Percentiles rank a stretch among this genome's conserved stretches.
Evolutionary conservation across 257 asterid genomes (phyloP).

Genomic region (Salvia rosmarinus): DNA sequence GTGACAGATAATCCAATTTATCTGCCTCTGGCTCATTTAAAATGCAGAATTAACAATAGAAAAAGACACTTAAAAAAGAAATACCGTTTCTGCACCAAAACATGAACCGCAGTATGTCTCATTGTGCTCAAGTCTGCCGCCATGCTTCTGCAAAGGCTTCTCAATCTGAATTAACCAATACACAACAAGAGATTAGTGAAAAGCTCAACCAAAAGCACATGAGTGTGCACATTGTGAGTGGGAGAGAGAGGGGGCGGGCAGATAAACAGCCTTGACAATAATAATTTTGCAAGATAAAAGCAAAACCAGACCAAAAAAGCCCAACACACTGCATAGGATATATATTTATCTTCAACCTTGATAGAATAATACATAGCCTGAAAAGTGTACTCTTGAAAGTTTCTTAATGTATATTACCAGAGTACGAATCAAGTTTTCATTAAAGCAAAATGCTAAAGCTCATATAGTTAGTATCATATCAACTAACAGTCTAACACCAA

Average conservation of each 20-base stretch:
- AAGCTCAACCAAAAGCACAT: background rate
- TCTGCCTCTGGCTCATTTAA: slow-evolving; percentile 11
- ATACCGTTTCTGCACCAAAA: slow-evolving; percentile 95
- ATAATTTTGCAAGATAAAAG: slow-evolving; percentile 7
- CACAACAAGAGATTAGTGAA: slow-evolving; percentile 21
- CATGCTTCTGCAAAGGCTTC: slow-evolving; percentile 95
- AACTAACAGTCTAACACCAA: slow-evolving; percentile 1
- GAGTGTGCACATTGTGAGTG: background rate
- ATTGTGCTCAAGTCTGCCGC: slow-evolving; percentile 93
- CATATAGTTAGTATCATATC: slow-evolving; percentile 10
- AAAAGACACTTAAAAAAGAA: slow-evolving; percentile 29
- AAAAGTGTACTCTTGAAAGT: slow-evolving; percentile 7
- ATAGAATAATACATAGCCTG: background rate
- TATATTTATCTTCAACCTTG: slow-evolving; percentile 1
- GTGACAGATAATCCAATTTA: slow-evolving; percentile 17
- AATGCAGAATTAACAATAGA: slow-evolving; percentile 11
- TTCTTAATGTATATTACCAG: background rate
- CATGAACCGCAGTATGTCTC: slow-evolving; percentile 98
- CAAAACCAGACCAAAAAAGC: background rate
- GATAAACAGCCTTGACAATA: slow-evolving; percentile 1
- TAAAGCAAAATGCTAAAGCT: background rate
- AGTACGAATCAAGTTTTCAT: background rate
- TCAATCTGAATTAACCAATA: slow-evolving; percentile 65
- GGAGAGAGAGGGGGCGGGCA: background rate
- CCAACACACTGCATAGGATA: background rate